Conservation (phyloP, 139 green algal genomes). For the Micromonas pusilla region DNA sequence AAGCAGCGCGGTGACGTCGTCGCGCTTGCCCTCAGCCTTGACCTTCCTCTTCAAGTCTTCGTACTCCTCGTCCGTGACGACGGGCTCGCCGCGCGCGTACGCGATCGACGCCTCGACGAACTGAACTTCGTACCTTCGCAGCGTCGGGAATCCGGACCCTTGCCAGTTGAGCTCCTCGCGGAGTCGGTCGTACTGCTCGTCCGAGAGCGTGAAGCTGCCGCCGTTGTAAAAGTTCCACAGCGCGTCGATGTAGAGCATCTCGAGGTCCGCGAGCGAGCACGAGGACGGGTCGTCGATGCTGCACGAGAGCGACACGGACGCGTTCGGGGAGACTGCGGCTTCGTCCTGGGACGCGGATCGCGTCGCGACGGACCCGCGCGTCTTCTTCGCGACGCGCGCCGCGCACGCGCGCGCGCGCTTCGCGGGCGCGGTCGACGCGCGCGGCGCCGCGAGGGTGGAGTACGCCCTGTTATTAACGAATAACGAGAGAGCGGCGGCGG, state of each 20-base stretch:
- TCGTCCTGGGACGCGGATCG: too few species aligned
- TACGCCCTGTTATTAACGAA: too few species aligned
- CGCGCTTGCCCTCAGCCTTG: constrained; percentile 25
- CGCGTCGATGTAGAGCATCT: constrained; percentile 39
- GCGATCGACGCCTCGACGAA: constrained; percentile 34
- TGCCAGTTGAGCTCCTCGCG: constrained; percentile 35
- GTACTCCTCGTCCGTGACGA: constrained; percentile 34
- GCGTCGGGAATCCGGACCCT: constrained; percentile 31
- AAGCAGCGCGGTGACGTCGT: constrained; percentile 33
- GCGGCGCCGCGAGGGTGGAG: too few species aligned
- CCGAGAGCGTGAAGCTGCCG: constrained; percentile 23
- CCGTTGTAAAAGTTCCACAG: constrained; percentile 36
- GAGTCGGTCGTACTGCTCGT: constrained; percentile 32
- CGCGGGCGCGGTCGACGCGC: not conserved
- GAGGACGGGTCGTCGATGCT: constrained; percentile 28
- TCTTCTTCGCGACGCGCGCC: not conserved
- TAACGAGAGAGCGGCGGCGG: too few species aligned
- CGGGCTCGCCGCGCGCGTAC: constrained; percentile 20
- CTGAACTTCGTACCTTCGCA: constrained; percentile 28
- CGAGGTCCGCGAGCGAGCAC: constrained; percentile 35
- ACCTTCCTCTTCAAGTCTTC: constrained; percentile 29
- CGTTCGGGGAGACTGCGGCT: constrained; percentile 13
- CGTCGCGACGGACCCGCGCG: too few species aligned
- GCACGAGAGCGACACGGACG: constrained; percentile 1
- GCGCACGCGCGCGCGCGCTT: not conserved